Evolutionary conservation across 371 early-diverging fungal species (phyloP).

Genomic region (Mortierella sp.): DNA sequence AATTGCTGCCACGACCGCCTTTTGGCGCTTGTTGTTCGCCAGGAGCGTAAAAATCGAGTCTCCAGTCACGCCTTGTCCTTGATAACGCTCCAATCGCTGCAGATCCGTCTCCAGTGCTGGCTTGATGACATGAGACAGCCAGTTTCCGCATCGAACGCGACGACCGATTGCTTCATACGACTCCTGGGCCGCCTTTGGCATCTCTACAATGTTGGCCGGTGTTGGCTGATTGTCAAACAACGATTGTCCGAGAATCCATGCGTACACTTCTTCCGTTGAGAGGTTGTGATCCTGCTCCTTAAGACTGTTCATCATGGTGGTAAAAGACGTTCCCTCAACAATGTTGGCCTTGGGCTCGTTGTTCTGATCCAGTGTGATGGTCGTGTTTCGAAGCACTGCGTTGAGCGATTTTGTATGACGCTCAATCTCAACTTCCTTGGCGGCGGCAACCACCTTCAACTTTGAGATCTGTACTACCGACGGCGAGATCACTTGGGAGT

Average conservation of each 20-base stretch:
- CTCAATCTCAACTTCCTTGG: conserved; percentile 27
- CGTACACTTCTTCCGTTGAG: conserved; percentile 49
- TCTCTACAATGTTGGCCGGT: conserved; percentile 20
- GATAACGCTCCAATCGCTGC: conserved; percentile 16
- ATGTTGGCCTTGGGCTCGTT: conserved; percentile 48
- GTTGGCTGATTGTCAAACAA: conserved; percentile 53
- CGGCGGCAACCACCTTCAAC: conserved; percentile 26
- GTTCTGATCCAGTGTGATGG: conserved; percentile 37
- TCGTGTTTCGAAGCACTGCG: conserved; percentile 39
- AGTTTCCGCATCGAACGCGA: conserved; percentile 50
- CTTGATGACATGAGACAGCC: conserved; percentile 57
- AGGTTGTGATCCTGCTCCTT: conserved; percentile 34
- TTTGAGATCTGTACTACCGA: conserved; percentile 34
- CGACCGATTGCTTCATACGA: conserved; percentile 48
- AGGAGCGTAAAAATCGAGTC: conserved; percentile 62
- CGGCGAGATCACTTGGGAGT: neutral
- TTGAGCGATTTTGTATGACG: conserved; percentile 44
- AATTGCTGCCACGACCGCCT: conserved; percentile 71
- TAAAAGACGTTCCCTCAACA: conserved; percentile 37
- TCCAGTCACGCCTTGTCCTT: conserved; percentile 58
- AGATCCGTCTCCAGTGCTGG: conserved; percentile 59
- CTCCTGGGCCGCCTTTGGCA: conserved; percentile 27
- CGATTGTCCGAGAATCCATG: conserved; percentile 68
- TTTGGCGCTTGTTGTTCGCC: conserved; percentile 63
- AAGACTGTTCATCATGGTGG: conserved; percentile 33